Evolutionary conservation across 352 stramenopile genomes (phyloP), one percentile per base, ranked within the genome.

Genomic region (Phytophthora gonapodyides): DNA sequence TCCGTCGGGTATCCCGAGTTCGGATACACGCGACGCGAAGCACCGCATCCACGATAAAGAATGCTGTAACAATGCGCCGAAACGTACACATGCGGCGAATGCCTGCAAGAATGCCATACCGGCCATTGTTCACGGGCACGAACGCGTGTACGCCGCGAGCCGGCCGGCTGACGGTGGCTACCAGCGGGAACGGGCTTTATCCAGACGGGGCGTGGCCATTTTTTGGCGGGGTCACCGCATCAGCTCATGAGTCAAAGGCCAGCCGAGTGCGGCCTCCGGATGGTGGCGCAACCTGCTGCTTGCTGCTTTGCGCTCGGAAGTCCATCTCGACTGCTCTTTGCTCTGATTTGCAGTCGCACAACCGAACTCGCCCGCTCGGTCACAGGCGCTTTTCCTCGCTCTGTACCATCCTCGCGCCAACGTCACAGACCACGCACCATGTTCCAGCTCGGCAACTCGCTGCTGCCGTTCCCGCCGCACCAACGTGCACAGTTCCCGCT

Each of bases 401-500:
- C 50, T 64, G 64, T 64, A 72, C 47, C 27, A 9, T 7, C 35
- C 30, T 21, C 49, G 7, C 24, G 11, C 31, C 37, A 48, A 24
- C 42, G 33, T 24, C 24, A 15, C 2, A 27, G 24, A 27, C 24
- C 24, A 27, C 24, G 2, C 45, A 55, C 7, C 27, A 74, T 74
- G 66, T 70, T 70, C 42, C 64, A 73, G 48, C 48, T 73, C 33
- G 67, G 43, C 19, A 61, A 70, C 40, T 60, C 66, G 43, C 31
- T 70, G 44, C 40, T 70, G 17, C 65, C 46, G 7, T 61, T 38
- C 7, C 49, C 57, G 13, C 65, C 70, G 60, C 61, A 70, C 40
- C 66, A 60, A 40, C 66, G 61, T 46, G 49, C 55, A 21, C 65
- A 66, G 31, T 74, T 74, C 50, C 61, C 66, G 2, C 16, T 67